phyloP scores from a whole-genome alignment of 2,329 filamentous ascomycete genomes.

The Pseudogymnoascus sp. region DNA sequence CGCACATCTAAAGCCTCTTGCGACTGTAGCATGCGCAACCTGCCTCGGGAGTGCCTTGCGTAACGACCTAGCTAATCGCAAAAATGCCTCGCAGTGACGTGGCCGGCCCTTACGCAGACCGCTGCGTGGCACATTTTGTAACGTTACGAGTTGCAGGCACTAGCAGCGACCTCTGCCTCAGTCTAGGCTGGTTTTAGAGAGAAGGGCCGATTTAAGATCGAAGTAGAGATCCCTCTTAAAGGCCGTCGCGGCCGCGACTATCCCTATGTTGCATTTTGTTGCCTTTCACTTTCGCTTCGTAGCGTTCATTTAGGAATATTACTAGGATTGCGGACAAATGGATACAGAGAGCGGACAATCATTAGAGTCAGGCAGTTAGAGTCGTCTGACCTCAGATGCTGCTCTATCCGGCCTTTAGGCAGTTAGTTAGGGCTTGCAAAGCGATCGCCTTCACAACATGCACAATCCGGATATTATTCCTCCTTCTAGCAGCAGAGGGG shows the following conservation, averaged over 20 bases:
- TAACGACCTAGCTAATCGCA: conserved; percentile 7
- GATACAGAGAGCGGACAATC: neutral
- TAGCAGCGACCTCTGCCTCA: neutral
- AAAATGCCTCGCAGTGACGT: conserved; percentile 11
- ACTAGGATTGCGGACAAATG: neutral
- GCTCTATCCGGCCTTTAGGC: neutral
- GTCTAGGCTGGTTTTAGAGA: neutral
- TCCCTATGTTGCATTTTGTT: neutral
- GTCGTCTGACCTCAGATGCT: neutral
- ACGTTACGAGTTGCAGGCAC: neutral
- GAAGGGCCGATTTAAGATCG: neutral
- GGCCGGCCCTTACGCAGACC: neutral
- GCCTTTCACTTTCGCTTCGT: neutral
- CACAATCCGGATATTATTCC: neutral
- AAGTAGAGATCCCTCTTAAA: too few relatives aligned
- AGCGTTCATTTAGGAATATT: neutral
- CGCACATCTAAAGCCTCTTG: neutral
- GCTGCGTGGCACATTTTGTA: neutral
- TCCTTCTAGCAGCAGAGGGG: neutral
- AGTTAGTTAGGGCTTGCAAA: neutral
- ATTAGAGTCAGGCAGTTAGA: neutral
- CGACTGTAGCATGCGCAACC: conserved; percentile 2
- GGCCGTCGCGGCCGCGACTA: too few relatives aligned
- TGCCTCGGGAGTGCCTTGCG: conserved; percentile 6
- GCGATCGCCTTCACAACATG: neutral